Evolutionary conservation across 129 eudicot genomes (phyloP).

Genomic region (Saussurea involucrata): DNA sequence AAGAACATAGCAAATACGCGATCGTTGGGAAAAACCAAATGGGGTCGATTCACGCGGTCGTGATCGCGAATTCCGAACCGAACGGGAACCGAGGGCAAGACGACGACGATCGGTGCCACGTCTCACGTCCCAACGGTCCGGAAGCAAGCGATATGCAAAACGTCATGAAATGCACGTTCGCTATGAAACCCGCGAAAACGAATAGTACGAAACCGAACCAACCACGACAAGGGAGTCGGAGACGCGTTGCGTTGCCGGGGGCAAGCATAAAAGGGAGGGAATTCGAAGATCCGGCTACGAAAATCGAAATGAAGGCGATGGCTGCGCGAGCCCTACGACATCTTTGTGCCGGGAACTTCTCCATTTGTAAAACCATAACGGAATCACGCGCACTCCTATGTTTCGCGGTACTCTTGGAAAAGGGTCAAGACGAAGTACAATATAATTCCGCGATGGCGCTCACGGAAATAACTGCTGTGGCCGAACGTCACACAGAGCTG

Average conservation of each 20-base stretch:
- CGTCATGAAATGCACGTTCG: constrained; percentile 26
- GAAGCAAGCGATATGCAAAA: constrained; percentile 26
- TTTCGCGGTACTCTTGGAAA: constrained; percentile 58
- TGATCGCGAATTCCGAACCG: constrained; percentile 28
- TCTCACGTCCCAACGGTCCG: constrained; percentile 30
- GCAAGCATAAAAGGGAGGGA: constrained; percentile 63
- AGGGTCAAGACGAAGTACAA: constrained; percentile 57
- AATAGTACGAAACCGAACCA: constrained; percentile 6
- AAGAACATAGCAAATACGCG: constrained; percentile 60
- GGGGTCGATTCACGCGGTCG: constrained; percentile 36
- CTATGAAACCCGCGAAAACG: constrained; percentile 9
- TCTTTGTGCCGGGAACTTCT: constrained; percentile 45
- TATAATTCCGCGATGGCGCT: constrained; percentile 60
- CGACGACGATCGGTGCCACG: constrained; percentile 18
- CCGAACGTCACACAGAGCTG: constrained; percentile 45
- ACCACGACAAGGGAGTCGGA: constrained; percentile 23
- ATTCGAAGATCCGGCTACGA: constrained; percentile 53
- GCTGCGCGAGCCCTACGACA: constrained; percentile 66
- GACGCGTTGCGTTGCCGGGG: constrained; percentile 42
- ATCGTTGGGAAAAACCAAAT: constrained; percentile 31
- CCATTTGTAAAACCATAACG: constrained; percentile 52
- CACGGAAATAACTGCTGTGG: constrained; percentile 65
- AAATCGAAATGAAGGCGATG: constrained; percentile 75
- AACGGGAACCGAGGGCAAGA: neutral
- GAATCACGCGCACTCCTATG: constrained; percentile 72